Conservation (phyloP, 1,284 basidiomycete species). For the Ustilago bromivora region DNA sequence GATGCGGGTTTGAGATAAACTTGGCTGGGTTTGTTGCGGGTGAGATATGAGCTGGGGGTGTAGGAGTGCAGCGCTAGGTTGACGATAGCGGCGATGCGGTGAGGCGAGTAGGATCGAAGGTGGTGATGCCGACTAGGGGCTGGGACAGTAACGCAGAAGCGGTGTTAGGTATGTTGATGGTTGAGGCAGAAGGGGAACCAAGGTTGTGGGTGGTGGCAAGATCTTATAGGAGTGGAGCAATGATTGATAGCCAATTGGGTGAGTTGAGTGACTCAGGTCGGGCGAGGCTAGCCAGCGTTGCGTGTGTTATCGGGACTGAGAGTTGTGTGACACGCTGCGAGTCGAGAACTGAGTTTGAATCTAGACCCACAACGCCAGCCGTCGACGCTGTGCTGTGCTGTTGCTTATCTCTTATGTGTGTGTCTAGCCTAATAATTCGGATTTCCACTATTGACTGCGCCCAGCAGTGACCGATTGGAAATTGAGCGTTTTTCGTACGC, state of each 20-base stretch:
- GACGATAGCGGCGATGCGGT: slow-evolving; percentile 3
- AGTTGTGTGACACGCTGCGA: neutral
- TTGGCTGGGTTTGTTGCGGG: neutral
- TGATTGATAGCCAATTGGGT: neutral
- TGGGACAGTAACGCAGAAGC: neutral
- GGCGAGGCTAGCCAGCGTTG: slow-evolving; percentile 24
- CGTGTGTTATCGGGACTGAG: slow-evolving; percentile 12
- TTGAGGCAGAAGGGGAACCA: slow-evolving; percentile 19
- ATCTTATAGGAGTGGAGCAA: slow-evolving; percentile 25
- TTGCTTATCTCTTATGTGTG: slow-evolving; percentile 4
- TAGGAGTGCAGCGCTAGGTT: neutral
- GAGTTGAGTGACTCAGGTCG: slow-evolving; percentile 41
- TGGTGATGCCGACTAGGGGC: slow-evolving; percentile 13
- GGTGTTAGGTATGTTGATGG: slow-evolving; percentile 59
- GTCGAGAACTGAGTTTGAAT: slow-evolving; percentile 8
- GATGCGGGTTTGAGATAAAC: slow-evolving; percentile 8
- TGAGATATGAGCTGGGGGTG: neutral
- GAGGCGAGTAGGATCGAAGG: neutral
- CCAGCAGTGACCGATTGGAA: slow-evolving; percentile 6
- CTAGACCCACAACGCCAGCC: neutral
- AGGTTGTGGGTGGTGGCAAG: slow-evolving; percentile 18
- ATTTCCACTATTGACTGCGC: neutral
- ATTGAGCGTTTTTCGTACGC: slow-evolving; percentile 16
- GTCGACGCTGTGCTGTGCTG: neutral
- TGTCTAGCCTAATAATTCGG: slow-evolving; percentile 9